Evolutionary conservation across 2,329 filamentous ascomycete genomes (phyloP), one percentile per base, ranked within the genome.

Genomic region (Penicillium sp.): DNA sequence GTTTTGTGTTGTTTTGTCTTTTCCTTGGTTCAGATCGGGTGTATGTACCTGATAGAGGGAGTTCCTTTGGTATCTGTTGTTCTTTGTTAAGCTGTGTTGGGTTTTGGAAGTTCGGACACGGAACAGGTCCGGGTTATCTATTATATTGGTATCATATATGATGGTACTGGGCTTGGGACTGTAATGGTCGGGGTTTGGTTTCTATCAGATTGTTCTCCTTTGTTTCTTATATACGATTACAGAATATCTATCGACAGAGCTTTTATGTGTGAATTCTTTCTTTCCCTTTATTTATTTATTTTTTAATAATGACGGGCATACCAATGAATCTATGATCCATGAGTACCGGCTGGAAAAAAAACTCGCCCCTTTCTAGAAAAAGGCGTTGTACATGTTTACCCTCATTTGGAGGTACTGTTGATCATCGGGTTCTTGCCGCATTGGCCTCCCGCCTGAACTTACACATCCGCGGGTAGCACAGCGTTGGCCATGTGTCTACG

Each of bases 401-500:
- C 35, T 53, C 8, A 4, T 35, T 53, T 19, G 31, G 31, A 56
- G 33, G 33, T 44, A 27, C 41, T 48, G 17, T 48, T 53, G 21
- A 50, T 27, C 21, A 33, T 43, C n/a, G 42, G 42, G 42, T 48
- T 47, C 41, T 52, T 47, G n/a, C 43, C 49, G 55, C 55, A 53
- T 42, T 57, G 55, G 21, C 49, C 55, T 53, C 42, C 49, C 27
- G 47, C 6, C 31, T 17, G 36, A 53, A 36, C 23, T 47, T 53
- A 39, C 49, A 57, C 50, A 48, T 48, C 49, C 49, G 55, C 49
- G 35, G 49, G 25, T 53, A 31, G 49, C 25, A 45, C 50, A 48
- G 42, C 49, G n/a, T 53, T 51, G 53, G 55, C 55, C 55, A 57
- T 57, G 55, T 57, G 55, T 48, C 55, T 35, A 39, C 36, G 36